Evolutionary conservation across 257 asterid genomes (phyloP).

Genomic region (Capsicum baccatum): DNA sequence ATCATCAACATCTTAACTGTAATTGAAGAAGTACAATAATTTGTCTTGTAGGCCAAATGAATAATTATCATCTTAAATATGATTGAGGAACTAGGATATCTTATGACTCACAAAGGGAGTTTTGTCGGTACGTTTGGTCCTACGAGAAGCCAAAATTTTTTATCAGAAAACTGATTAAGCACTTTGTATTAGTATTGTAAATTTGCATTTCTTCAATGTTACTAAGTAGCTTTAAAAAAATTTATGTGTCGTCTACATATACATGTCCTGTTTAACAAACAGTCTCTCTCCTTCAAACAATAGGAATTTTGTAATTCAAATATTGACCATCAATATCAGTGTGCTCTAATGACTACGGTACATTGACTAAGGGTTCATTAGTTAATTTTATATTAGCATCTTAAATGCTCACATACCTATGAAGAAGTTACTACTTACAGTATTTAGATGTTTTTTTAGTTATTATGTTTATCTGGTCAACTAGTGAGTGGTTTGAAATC

Average conservation of each 20-base stretch:
- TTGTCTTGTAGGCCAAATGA: neutral
- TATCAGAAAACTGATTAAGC: neutral
- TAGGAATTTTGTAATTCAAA: neutral
- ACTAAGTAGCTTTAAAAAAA: neutral
- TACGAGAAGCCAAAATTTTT: neutral
- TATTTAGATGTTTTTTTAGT: neutral
- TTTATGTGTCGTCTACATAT: neutral
- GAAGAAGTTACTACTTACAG: slow-evolving; percentile 6
- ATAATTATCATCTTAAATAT: slow-evolving; percentile 1
- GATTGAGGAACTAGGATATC: slow-evolving; percentile 19
- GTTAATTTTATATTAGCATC: slow-evolving; percentile 4
- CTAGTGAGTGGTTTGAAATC: slow-evolving; percentile 6
- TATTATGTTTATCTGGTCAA: neutral
- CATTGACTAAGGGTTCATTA: neutral
- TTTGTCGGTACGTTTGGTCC: slow-evolving; percentile 7
- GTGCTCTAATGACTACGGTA: neutral
- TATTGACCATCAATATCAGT: neutral
- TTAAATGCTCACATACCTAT: neutral
- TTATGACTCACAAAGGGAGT: neutral
- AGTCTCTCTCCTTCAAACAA: neutral
- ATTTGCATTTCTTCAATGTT: slow-evolving; percentile 17
- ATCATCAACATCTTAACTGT: neutral
- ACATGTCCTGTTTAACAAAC: slow-evolving; percentile 12
- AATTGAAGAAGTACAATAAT: neutral
- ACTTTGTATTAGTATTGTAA: slow-evolving; percentile 9